phyloP scores from a whole-genome alignment of 2,329 filamentous ascomycete species.

The Cyanodermella asteris region DNA sequence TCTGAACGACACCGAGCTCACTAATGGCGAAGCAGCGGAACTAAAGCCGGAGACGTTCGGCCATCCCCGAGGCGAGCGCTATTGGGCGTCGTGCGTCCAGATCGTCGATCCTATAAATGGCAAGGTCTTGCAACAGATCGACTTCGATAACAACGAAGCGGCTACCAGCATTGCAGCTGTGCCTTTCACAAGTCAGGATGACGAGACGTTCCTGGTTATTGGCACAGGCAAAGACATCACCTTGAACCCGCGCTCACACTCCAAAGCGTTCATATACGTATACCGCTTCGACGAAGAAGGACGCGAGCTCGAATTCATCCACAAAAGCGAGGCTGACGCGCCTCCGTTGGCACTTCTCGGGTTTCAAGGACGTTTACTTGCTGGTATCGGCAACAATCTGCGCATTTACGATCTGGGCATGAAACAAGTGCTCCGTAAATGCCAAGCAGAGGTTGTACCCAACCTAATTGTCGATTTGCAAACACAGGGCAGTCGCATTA shows the following conservation, averaged over 20 bases:
- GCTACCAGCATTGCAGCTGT: slow-evolving; percentile 71
- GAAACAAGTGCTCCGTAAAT: slow-evolving; percentile 77
- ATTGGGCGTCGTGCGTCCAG: slow-evolving; percentile 92
- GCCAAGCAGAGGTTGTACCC: slow-evolving; percentile 56
- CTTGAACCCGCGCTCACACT: slow-evolving; percentile 52
- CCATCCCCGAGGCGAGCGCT: slow-evolving; percentile 58
- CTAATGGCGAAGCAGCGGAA: slow-evolving; percentile 49
- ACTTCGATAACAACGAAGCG: slow-evolving; percentile 76
- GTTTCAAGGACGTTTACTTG: slow-evolving; percentile 76
- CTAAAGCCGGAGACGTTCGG: slow-evolving; percentile 70
- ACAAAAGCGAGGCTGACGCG: slow-evolving; percentile 83
- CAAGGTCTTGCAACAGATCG: slow-evolving; percentile 59
- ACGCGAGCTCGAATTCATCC: slow-evolving; percentile 76
- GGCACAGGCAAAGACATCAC: slow-evolving; percentile 84
- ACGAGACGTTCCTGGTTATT: slow-evolving; percentile 78
- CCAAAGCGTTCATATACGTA: slow-evolving; percentile 70
- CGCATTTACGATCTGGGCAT: slow-evolving; percentile 85
- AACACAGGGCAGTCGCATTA: slow-evolving; percentile 74
- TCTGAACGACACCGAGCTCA: slow-evolving; percentile 45
- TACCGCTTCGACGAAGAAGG: slow-evolving; percentile 79
- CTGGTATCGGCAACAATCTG: slow-evolving; percentile 64
- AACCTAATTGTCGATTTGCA: slow-evolving; percentile 75
- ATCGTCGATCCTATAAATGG: slow-evolving; percentile 64
- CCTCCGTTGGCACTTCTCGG: slow-evolving; percentile 75
- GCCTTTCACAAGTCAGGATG: slow-evolving; percentile 69